phyloP scores from a whole-genome alignment of 2,329 filamentous ascomycete genomes.

The Talaromyces sp. region DNA sequence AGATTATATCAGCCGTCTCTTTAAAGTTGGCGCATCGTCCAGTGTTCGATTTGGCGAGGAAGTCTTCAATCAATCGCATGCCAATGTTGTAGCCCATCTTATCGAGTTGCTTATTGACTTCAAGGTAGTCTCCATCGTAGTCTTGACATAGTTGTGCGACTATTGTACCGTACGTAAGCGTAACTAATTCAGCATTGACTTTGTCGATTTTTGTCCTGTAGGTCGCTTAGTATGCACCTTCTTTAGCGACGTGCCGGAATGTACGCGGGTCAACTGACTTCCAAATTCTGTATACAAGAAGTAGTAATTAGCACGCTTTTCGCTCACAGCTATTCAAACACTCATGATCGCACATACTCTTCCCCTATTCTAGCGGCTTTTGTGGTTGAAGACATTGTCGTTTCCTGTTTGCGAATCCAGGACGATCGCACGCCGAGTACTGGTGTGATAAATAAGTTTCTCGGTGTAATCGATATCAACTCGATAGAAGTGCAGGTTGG shows the following conservation, averaged over 20 bases:
- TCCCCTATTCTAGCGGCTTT: constrained; percentile 70
- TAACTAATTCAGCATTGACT: constrained; percentile 96
- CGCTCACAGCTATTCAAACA: not conserved
- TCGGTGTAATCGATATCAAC: not conserved
- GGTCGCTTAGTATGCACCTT: not conserved
- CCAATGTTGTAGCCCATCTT: constrained; percentile 99
- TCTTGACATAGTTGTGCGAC: constrained; percentile 96
- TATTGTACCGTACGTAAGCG: constrained; percentile 95
- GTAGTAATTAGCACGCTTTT: not conserved
- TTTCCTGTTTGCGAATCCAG: not conserved
- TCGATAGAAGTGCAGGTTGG: not conserved
- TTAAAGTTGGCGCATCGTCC: constrained; percentile 88
- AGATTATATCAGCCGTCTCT: constrained; percentile 95
- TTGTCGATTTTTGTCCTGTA: constrained; percentile 89
- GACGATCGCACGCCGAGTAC: not conserved
- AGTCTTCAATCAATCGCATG: constrained; percentile 92
- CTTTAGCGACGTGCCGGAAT: not conserved
- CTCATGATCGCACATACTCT: constrained; percentile 57
- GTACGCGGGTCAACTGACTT: constrained; percentile 63
- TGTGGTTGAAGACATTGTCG: constrained; percentile 52
- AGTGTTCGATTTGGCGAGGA: constrained; percentile 89
- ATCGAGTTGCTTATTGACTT: constrained; percentile 96
- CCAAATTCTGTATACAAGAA: constrained; percentile 66
- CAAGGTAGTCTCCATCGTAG: constrained; percentile 87
- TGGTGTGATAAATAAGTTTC: not conserved